These are phyloP conservation scores for Didymella keratinophila DNA, from an alignment of 2,329 filamentous ascomycete genomes.

Conservation along the genomic window DNA sequence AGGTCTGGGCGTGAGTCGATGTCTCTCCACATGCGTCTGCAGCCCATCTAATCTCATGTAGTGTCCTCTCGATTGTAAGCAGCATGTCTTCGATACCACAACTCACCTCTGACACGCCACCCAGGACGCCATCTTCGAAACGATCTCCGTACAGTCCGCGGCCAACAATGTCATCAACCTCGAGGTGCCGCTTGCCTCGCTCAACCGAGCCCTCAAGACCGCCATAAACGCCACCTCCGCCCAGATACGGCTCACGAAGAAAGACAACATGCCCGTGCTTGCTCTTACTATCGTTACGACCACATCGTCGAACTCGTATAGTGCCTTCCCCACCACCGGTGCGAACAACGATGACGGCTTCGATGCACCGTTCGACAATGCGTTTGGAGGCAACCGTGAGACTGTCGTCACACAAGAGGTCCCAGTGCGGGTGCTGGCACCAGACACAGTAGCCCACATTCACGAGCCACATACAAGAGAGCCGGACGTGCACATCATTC, in stretches of 20 bases:
- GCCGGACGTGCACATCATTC: slow-evolving; percentile 90
- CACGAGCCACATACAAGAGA: slow-evolving; percentile 91
- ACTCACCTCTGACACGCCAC: slow-evolving; percentile 25
- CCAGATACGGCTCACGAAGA: slow-evolving; percentile 89
- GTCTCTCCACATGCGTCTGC: slow-evolving; percentile 21
- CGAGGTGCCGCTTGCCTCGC: slow-evolving; percentile 85
- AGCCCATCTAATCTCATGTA: slow-evolving; percentile 37
- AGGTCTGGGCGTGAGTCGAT: slow-evolving; percentile 86
- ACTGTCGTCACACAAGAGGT: slow-evolving; percentile 95
- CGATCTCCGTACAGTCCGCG: slow-evolving; percentile 87
- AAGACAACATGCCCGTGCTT: slow-evolving; percentile 83
- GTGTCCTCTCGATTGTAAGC: slow-evolving; percentile 54
- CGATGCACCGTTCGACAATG: slow-evolving; percentile 36
- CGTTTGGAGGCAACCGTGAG: slow-evolving; percentile 71
- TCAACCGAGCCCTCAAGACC: slow-evolving; percentile 91
- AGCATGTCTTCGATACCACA: slow-evolving; percentile 32
- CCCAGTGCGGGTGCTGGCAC: slow-evolving; percentile 87
- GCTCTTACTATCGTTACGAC: slow-evolving; percentile 89
- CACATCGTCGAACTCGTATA: slow-evolving; percentile 59
- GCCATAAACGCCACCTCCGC: slow-evolving; percentile 82
- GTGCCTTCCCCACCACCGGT: slow-evolving; percentile 41
- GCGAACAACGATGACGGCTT: slow-evolving; percentile 39
- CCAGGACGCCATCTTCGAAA: slow-evolving; percentile 86
- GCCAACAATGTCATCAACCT: slow-evolving; percentile 94
- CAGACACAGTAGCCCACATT: slow-evolving; percentile 85